phyloP scores from a whole-genome alignment of 768 basidiomycete genomes.

The Grammothele lineata region DNA sequence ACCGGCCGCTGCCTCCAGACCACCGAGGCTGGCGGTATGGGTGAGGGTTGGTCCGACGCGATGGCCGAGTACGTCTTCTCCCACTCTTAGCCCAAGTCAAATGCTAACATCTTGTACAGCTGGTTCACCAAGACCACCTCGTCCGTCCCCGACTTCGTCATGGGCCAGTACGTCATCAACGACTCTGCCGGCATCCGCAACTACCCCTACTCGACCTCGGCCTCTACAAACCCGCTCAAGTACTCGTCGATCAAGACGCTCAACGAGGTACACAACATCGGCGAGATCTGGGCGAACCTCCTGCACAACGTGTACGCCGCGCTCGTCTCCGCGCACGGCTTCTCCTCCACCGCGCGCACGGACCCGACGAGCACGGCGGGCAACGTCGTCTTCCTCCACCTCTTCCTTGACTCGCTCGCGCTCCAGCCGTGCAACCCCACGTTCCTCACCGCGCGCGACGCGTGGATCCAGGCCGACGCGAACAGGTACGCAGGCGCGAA shows the following conservation, averaged over 20 bases:
- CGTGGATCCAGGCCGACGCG: slow-evolving; percentile 48
- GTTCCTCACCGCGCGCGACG: slow-evolving; percentile 43
- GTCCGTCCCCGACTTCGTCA: slow-evolving; percentile 30
- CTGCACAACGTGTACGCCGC: slow-evolving; percentile 16
- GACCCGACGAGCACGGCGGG: slow-evolving; percentile 39
- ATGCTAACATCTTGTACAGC: slow-evolving; percentile 12
- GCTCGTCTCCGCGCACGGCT: slow-evolving; percentile 25
- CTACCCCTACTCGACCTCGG: slow-evolving; percentile 55
- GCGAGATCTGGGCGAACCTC: slow-evolving; percentile 33
- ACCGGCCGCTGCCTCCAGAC: slow-evolving; percentile 59
- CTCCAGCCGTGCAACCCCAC: slow-evolving; percentile 47
- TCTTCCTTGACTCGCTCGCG: slow-evolving; percentile 47
- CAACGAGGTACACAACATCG: slow-evolving; percentile 48
- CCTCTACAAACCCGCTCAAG: slow-evolving; percentile 39
- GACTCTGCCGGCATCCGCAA: slow-evolving; percentile 48
- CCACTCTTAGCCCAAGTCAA: too few relatives aligned
- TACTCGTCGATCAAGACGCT: slow-evolving; percentile 36
- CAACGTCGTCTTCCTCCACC: slow-evolving; percentile 48
- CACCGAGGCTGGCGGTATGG: slow-evolving; percentile 61
- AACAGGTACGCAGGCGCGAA: slow-evolving; percentile 43
- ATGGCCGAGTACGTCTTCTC: slow-evolving; percentile 21
- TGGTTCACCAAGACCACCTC: slow-evolving; percentile 37
- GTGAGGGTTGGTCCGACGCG: slow-evolving; percentile 63
- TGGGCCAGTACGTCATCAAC: slow-evolving; percentile 53
- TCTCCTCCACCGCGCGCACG: slow-evolving; percentile 32